Evolutionary conservation across 352 stramenopile genomes (phyloP).

Genomic region (Pythium rhizo-oryzae): DNA sequence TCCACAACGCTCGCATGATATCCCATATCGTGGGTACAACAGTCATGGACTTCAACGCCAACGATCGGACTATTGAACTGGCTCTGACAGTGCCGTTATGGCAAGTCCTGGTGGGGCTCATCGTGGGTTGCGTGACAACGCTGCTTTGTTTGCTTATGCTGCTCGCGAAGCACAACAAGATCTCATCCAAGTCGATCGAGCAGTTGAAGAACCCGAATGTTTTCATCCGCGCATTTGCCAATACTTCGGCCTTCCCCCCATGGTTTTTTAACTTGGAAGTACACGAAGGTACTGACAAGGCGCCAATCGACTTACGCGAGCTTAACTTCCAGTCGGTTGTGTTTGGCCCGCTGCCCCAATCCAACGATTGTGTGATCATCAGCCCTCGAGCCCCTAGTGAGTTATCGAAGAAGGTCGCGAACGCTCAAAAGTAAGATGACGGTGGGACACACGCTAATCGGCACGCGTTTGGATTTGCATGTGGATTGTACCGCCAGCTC

Average conservation of each 20-base stretch:
- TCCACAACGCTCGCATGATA: constrained; percentile 14
- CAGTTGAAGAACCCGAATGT: constrained; percentile 4
- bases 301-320: neutral
- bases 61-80: neutral
- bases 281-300: neutral
- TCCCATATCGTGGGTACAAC: neutral
- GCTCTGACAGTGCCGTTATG: neutral
- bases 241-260: neutral
- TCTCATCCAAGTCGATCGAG: neutral
- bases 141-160: neutral
- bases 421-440: too few relatives aligned
- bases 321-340: neutral
- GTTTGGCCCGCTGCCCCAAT: neutral
- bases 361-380: neutral
- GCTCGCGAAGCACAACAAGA: neutral
- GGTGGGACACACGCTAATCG: too few relatives aligned
- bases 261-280: constrained; percentile 2
- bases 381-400: too few relatives aligned
- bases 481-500: too few relatives aligned
- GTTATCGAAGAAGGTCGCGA: too few relatives aligned
- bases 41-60: constrained; percentile 5
- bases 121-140: neutral
- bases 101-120: neutral
- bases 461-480: too few relatives aligned
- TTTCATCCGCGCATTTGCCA: constrained; percentile 1